Base-by-base conservation (phyloP, 352 stramenopile genomes). In the Phytophthora quininea region DNA sequence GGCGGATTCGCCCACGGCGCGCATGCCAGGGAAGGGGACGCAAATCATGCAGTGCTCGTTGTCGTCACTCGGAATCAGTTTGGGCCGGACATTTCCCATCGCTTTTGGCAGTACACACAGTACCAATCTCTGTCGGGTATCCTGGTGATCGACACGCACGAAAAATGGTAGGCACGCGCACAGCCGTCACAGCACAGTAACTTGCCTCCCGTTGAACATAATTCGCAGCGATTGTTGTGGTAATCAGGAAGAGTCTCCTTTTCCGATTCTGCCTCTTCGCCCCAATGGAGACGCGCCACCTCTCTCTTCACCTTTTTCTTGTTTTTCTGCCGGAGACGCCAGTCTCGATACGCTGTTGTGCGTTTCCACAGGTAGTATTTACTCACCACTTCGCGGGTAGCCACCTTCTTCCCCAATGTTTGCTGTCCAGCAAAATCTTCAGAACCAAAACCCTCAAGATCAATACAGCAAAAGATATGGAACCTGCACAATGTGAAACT, bases 301-400 rank as follows among this genome's bases (percentile, higher is more conserved):
- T 88, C 76, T 52, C 80, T 87, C 58, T 89, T 82, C 54, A 81
- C 86, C 29, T 62, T 77, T 30, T 79, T 79, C 38, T 77, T 83
- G 4, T 64, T 67, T 19, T 64, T 76, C 30, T 73, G 58, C 9
- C 71, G 67, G 35, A 75, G 78, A 12, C 68, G 72, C 82, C 82
- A 93, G 19, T 72, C 58, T 31, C 71, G 69, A 53, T 84, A 93
- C 35, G 71, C 68, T 15, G 73, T 64, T 31, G 79, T 80, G n/a
- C 73, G 73, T 51, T 93, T 93, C 82, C 82, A 93, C 38, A 77
- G 48, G 56, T 91, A 93, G 49, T 90, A 93, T 15, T 80, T 80
- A 31, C 72, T 74, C 9, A 93, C 72, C 12, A 91, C 66, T 32
- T 91, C 82, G 1, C 64, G 58, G 1, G 75, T 90, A 31, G 50